Evolutionary conservation across 805 yeast species (phyloP).

Genomic region (Vanderwaltozyma verrucispora): DNA sequence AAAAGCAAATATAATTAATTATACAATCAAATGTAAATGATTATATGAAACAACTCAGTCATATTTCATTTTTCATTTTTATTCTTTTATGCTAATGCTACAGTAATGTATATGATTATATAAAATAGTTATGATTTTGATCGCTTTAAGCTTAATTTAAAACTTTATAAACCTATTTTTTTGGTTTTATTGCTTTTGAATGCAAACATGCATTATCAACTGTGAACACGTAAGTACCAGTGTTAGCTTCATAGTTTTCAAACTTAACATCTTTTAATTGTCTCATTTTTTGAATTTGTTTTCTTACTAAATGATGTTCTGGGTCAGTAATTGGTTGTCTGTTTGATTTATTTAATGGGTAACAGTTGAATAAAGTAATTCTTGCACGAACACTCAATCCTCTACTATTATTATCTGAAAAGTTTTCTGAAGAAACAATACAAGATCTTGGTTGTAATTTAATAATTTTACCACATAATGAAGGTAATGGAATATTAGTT

Average conservation of each 20-base stretch:
- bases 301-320: slow-evolving; percentile 56
- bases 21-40: too few species aligned
- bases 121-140: too few species aligned
- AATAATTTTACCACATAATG: slow-evolving; percentile 57
- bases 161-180: too few species aligned
- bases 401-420: too few species aligned
- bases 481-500: slow-evolving; percentile 49
- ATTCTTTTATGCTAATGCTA: too few species aligned
- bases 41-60: too few species aligned
- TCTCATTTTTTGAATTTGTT: slow-evolving; percentile 61
- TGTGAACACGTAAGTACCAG: slow-evolving; percentile 62
- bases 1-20: neutral
- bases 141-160: too few species aligned
- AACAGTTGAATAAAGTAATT: slow-evolving; percentile 69
- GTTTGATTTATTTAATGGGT: slow-evolving; percentile 65
- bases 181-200: too few species aligned
- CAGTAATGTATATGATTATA: too few species aligned
- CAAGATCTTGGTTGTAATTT: slow-evolving; percentile 50
- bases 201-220: slow-evolving; percentile 18
- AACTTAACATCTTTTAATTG: slow-evolving; percentile 46
- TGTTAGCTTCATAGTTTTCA: slow-evolving; percentile 62
- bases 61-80: too few species aligned
- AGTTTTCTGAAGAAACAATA: too few species aligned
- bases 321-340: slow-evolving; percentile 69
- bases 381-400: slow-evolving; percentile 74